Percentiles rank a stretch among this genome's conserved stretches.
phyloP scores from a whole-genome alignment of 1,284 basidiomycete genomes.

The Ustilago xerochloae region DNA sequence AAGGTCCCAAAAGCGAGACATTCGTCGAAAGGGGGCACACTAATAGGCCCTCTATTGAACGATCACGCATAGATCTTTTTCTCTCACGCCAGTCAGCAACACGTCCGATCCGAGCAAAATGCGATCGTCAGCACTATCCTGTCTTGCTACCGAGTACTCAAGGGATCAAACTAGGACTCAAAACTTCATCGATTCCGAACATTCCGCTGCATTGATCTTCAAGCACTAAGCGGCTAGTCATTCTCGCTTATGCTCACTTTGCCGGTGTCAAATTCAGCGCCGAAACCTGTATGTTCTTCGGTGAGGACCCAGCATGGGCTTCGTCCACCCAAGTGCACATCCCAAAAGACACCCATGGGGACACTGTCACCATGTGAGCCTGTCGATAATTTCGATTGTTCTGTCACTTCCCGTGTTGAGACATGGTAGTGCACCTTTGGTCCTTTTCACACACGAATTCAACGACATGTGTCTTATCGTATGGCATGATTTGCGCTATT shows the following conservation, averaged over 20 bases:
- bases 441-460: background rate
- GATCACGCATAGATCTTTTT: too few relatives aligned
- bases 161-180: background rate
- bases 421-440: conserved; percentile 3
- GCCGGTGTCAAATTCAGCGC: background rate
- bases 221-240: background rate
- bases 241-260: background rate
- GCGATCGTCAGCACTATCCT: too few relatives aligned
- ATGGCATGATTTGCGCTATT: background rate
- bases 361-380: background rate
- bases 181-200: background rate
- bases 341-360: too few relatives aligned
- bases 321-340: background rate
- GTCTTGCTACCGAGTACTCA: background rate
- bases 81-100: too few relatives aligned
- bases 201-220: background rate
- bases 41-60: too few relatives aligned
- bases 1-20: too few relatives aligned
- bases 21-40: too few relatives aligned
- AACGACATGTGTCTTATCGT: background rate
- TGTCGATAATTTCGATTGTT: background rate
- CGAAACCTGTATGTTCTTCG: background rate
- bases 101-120: too few relatives aligned
- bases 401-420: background rate
- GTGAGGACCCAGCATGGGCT: background rate